These are phyloP conservation scores for Diaporthe humulicola DNA, from an alignment of 2,329 filamentous ascomycete species.

Conservation along the genomic window DNA sequence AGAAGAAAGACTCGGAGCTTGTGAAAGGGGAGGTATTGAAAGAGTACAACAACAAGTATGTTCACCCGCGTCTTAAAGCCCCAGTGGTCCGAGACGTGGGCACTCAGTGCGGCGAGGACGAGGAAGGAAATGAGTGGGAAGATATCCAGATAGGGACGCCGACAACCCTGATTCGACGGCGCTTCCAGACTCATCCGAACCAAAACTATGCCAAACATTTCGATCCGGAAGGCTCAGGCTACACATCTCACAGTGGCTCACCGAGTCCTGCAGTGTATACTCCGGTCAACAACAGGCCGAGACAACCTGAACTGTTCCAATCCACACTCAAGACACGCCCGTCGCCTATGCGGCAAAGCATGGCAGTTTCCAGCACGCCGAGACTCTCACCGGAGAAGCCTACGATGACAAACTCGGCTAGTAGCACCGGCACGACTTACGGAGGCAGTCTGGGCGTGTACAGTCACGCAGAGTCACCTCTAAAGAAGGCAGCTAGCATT, in stretches of 20 bases:
- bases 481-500: slow-evolving; percentile 81
- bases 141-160: slow-evolving; percentile 66
- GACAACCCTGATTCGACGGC: slow-evolving; percentile 74
- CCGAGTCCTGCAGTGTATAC: slow-evolving; percentile 59
- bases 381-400: slow-evolving; percentile 27
- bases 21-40: slow-evolving; percentile 93
- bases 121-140: slow-evolving; percentile 58
- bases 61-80: slow-evolving; percentile 85
- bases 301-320: slow-evolving; percentile 52
- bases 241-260: slow-evolving; percentile 52
- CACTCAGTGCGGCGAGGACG: slow-evolving; percentile 76
- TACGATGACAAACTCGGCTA: slow-evolving; percentile 36
- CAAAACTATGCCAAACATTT: slow-evolving; percentile 81
- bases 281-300: slow-evolving; percentile 48
- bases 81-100: slow-evolving; percentile 82
- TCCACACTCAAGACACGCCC: slow-evolving; percentile 38
- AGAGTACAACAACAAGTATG: slow-evolving; percentile 96
- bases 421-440: slow-evolving; percentile 50
- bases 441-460: slow-evolving; percentile 87
- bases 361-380: slow-evolving; percentile 30
- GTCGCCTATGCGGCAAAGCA: slow-evolving; percentile 47
- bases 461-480: slow-evolving; percentile 83
- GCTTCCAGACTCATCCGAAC: slow-evolving; percentile 87
- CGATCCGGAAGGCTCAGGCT: slow-evolving; percentile 70
- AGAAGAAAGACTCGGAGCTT: slow-evolving; percentile 85